These are phyloP conservation scores for Euclidium syriacum DNA, from an alignment of 345 rosid species.

Conservation along the genomic window DNA sequence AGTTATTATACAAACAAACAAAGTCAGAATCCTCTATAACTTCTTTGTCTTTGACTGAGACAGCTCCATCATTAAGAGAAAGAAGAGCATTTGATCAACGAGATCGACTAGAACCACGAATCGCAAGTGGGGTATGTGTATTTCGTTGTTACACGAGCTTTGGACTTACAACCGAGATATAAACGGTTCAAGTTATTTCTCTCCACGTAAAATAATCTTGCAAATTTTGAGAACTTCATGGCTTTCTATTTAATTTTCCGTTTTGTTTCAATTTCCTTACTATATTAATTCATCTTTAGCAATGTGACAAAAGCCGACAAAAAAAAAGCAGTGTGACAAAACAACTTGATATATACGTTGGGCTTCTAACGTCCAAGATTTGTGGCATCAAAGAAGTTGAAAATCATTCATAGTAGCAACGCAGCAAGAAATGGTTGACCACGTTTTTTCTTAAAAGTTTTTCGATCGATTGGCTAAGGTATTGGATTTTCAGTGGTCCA, in stretches of 20 bases:
- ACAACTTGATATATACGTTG: not conserved
- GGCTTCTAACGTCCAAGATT: not conserved
- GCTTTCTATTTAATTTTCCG: not conserved
- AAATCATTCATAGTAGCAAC: not conserved
- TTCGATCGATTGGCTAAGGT: not conserved
- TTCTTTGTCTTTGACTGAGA: not conserved
- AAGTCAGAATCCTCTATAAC: not conserved
- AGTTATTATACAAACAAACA: not conserved
- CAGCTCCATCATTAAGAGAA: not conserved
- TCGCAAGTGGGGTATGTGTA: not conserved
- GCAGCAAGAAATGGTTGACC: not conserved
- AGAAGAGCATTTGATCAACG: not conserved
- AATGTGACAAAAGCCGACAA: not conserved
- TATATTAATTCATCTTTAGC: not conserved
- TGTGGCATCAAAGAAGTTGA: not conserved
- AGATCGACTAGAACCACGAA: not conserved
- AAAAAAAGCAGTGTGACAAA: not conserved
- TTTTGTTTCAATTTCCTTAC: not conserved
- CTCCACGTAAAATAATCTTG: not conserved
- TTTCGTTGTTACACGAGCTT: conserved; percentile 5
- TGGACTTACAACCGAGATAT: not conserved
- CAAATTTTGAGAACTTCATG: not conserved
- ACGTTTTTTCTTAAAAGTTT: not conserved
- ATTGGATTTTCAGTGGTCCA: conserved; percentile 20
- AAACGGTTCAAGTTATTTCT: not conserved